These are phyloP conservation scores for Lodderomyces metapsilosis DNA, from an alignment of 1,139 yeast species.

Conservation along the genomic window DNA sequence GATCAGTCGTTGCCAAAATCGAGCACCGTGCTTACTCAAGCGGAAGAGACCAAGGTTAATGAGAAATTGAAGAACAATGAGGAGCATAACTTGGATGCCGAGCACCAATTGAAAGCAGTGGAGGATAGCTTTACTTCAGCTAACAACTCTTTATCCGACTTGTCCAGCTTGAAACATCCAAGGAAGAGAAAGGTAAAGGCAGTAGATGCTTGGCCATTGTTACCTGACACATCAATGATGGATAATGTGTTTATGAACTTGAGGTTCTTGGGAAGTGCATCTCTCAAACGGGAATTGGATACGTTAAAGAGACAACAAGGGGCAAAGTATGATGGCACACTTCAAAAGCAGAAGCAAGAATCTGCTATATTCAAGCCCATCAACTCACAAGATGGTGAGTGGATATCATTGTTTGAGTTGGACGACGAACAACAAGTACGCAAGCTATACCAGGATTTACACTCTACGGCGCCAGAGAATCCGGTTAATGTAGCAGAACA, in stretches of 20 bases:
- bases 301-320: conserved; percentile 37
- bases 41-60: conserved; percentile 16
- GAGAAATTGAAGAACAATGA: conserved; percentile 17
- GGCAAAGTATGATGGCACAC: conserved; percentile 35
- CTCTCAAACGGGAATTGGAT: conserved; percentile 43
- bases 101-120: conserved; percentile 61
- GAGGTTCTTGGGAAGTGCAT: conserved; percentile 80
- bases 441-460: conserved; percentile 42
- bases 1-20: conserved; percentile 31
- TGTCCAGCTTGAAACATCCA: conserved; percentile 66
- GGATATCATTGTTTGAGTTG: conserved; percentile 71
- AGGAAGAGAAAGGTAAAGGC: conserved; percentile 71
- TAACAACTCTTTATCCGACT: conserved; percentile 43
- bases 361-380: conserved; percentile 76
- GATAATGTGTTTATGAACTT: conserved; percentile 74
- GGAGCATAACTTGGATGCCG: conserved; percentile 51
- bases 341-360: conserved; percentile 45
- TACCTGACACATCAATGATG: conserved; percentile 88
- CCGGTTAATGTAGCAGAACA: conserved; percentile 43
- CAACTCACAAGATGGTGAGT: conserved; percentile 63
- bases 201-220: conserved; percentile 71
- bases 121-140: conserved; percentile 75
- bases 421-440: conserved; percentile 27
- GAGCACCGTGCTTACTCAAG: conserved; percentile 12
- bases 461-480: conserved; percentile 51